A percentile compares a stretch with the other conserved stretches of the same genome.
phyloP scores from a whole-genome alignment of 768 basidiomycete genomes.

The Chalciporus piperatus region DNA sequence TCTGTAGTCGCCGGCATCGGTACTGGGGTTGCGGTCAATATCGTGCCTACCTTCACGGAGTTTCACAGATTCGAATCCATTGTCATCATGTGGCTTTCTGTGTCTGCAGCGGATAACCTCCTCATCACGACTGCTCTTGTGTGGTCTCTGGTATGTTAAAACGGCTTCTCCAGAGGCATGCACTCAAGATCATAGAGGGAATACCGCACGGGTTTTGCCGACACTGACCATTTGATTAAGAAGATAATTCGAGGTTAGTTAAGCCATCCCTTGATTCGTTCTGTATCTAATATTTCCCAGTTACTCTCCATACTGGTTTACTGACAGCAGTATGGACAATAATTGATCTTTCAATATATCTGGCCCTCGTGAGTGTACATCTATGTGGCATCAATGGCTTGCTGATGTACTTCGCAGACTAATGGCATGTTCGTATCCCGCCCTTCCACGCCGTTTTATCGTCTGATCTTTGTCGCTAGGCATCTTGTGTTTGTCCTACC shows the following conservation, averaged over 20 bases:
- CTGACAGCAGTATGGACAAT: conserved; percentile 38
- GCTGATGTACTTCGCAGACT: conserved; percentile 17
- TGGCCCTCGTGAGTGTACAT: conserved; percentile 17
- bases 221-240: conserved; percentile 38
- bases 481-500: conserved; percentile 32
- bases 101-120: conserved; percentile 44
- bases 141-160: conserved; percentile 38
- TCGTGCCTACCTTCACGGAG: conserved; percentile 26
- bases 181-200: conserved; percentile 27
- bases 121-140: conserved; percentile 45
- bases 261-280: not conserved
- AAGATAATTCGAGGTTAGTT: conserved; percentile 33
- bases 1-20: conserved; percentile 30
- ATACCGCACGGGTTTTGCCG: conserved; percentile 34
- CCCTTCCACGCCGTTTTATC: not conserved
- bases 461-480: conserved; percentile 8
- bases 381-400: not conserved
- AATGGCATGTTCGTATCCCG: conserved; percentile 16
- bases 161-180: not conserved
- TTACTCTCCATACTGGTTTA: conserved; percentile 40
- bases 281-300: conserved; percentile 14
- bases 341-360: conserved; percentile 29
- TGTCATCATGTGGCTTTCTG: conserved; percentile 42
- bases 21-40: conserved; percentile 27
- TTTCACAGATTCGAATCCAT: conserved; percentile 31